Evolutionary conservation across 1,139 yeast genomes (phyloP).

Genomic region (Kluyveromyces sp.): DNA sequence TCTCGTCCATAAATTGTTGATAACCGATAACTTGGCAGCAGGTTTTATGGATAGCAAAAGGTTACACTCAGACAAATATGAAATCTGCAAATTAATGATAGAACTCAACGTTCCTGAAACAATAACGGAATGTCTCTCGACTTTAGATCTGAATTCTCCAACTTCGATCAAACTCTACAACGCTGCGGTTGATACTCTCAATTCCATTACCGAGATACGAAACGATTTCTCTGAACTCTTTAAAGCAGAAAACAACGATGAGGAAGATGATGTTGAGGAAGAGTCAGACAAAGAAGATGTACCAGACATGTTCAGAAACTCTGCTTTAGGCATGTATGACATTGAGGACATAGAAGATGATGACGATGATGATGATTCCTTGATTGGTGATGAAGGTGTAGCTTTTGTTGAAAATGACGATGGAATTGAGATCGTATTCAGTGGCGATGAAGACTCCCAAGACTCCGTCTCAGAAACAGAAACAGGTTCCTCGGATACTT

Average conservation of each 20-base stretch:
- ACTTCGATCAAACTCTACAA: conserved; percentile 52
- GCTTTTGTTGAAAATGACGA: conserved; percentile 36
- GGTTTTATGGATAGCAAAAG: conserved; percentile 48
- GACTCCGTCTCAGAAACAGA: conserved; percentile 22
- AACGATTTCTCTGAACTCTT: conserved; percentile 52
- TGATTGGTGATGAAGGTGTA: conserved; percentile 32
- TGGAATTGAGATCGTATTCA: conserved; percentile 38
- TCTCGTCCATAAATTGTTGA: conserved; percentile 26
- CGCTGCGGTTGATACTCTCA: conserved; percentile 52
- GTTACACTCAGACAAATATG: conserved; percentile 50
- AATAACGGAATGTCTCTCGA: conserved; percentile 52
- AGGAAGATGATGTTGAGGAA: conserved; percentile 57
- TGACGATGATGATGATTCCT: conserved; percentile 45
- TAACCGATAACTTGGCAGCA: conserved; percentile 36
- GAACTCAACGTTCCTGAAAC: conserved; percentile 59
- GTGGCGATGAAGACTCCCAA: conserved; percentile 30
- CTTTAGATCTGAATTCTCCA: conserved; percentile 67
- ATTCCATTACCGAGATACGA: conserved; percentile 55
- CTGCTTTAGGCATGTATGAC: conserved; percentile 92
- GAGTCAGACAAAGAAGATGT: conserved; percentile 65
- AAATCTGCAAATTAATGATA: conserved; percentile 53
- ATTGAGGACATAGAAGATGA: conserved; percentile 68
- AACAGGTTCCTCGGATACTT: conserved; percentile 16
- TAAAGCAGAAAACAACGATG: conserved; percentile 50
- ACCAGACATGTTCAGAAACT: conserved; percentile 77